Base-by-base conservation (phyloP, 208 protist genomes). In the Trypanosoma cruzi region DNA sequence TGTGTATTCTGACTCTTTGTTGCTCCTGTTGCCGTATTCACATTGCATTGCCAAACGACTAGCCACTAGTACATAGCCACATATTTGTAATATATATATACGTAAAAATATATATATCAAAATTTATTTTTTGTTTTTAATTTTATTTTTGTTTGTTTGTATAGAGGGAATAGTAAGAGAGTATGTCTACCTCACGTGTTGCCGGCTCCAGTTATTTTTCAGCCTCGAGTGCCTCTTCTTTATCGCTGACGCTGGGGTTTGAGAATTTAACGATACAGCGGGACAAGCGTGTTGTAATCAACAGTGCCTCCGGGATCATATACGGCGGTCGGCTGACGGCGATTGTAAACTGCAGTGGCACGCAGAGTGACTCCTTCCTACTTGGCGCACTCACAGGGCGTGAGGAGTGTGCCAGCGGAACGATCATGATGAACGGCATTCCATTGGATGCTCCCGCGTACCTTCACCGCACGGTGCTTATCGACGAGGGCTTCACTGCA, bases 311-410 rank as follows among this genome's bases (percentile, higher is more conserved):
- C 0, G 84, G 80, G 22, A 73, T 88, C 31, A 80, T 88, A 29
- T 46, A 67, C 16, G 70, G 86, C 22, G 86, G 82, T 5, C 82
- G 86, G 1, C 54, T 91, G n/a, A 88, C 82, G 32, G 82, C 78
- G 16, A 62, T 91, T n/a, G 75, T 91, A 26, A 85, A 82, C 54
- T 80, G 73, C 77, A 83, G 78, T 50, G 82, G 80, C 26, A 79
- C 76, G 6, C 77, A 79, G 71, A 74, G 64, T 44, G 77, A 78
- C 14, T 77, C 77, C 7, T 57, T 79, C 44, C 55, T 91, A 46
- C 75, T 91, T 18, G 31, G 53, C 59, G 78, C 71, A 8, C 59
- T 92, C 4, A 73, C 79, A 10, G 86, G 81, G 1, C 57, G 68
- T 13, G 73, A 80, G 34, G 72, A 83, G 52, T 71, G 74, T 26